Percentiles rank a stretch among this genome's conserved stretches.
Conservation (phyloP, 192 early-diverging fungal species). For the Spizellomyces sp. region DNA sequence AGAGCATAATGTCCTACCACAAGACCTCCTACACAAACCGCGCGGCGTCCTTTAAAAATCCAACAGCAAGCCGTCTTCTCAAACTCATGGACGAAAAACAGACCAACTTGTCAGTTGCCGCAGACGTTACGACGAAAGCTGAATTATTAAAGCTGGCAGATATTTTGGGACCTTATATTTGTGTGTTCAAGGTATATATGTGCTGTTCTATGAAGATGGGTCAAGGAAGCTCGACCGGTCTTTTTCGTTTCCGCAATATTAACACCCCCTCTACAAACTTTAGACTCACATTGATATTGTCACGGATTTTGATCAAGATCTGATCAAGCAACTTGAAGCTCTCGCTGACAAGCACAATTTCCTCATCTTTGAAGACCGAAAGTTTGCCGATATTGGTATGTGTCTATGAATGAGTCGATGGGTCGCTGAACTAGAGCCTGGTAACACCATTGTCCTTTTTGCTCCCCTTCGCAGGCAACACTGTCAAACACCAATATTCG, state of each 20-base stretch:
- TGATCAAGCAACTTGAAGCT: constrained; percentile 69
- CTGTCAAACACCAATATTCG: constrained; percentile 93
- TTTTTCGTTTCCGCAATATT: neutral
- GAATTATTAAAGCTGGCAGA: constrained; percentile 89
- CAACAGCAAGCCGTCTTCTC: constrained; percentile 75
- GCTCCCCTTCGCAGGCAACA: constrained; percentile 64
- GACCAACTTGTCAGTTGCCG: constrained; percentile 87
- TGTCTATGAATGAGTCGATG: constrained; percentile 4
- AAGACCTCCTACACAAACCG: constrained; percentile 64
- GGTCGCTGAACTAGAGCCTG: neutral
- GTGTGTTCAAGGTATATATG: constrained; percentile 78
- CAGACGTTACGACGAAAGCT: constrained; percentile 85
- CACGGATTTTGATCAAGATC: constrained; percentile 87
- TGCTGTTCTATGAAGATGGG: no score
- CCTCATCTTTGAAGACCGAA: constrained; percentile 98
- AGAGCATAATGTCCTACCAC: neutral
- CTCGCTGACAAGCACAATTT: constrained; percentile 89
- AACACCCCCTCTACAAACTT: neutral
- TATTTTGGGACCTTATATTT: constrained; percentile 91
- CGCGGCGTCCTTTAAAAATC: constrained; percentile 68
- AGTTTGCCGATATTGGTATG: constrained; percentile 95
- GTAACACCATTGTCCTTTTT: neutral
- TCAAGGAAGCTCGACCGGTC: neutral
- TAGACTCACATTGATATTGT: constrained; percentile 96
- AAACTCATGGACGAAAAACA: constrained; percentile 84